Evolutionary conservation across 2,329 filamentous ascomycete species (phyloP), one percentile per base, ranked within the genome.

Genomic region (Ophiobolus disseminans): DNA sequence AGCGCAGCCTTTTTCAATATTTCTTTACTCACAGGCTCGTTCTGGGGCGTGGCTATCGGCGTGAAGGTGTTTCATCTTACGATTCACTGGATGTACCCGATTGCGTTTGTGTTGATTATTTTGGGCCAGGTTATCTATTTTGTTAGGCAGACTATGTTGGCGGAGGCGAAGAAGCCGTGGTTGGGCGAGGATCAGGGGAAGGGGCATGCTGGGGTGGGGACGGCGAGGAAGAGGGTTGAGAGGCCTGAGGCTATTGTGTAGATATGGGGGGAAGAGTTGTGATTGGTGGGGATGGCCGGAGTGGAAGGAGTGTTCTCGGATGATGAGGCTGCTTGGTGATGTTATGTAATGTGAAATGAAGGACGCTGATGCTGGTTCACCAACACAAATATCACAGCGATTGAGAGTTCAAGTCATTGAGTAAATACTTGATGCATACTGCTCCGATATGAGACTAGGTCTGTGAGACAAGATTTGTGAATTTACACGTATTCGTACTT

Each of bases 1-100:
- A 89, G 85, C 13, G 94, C 94, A 2, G 93, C 92, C 16, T 97
- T 99, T 76, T 95, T 97, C 80, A 96, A 99, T 75, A 96, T 97
- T 66, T 93, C 89, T 6, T 79, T 99, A 58, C 80, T 99, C 51
- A 97, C 94, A 2, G 90, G 87, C 63, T 97, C 96, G 76, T 97
- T 97, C 78, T 99, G 94, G 94, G 92, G 91, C 58, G 88, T 96
- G 54, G 88, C 95, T 60, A 93, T 99, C 62, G 94, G 94, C 40
- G 85, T 95, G 60, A 83, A 87, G 69, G 89, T 97, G 39, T 96
- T 99, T 67, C 85, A 87, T 35, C 84, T 89, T 62, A 75, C 75
- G 31, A 85, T 99, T 48, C 89, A 96, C 76, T 96, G 85, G 80
- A 82, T 97, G 76, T 99, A 99, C 75, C 93, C 94, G 4, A 89